These are phyloP conservation scores for Diaporthe caulivora DNA, from an alignment of 2,329 filamentous ascomycete species.

Conservation along the genomic window DNA sequence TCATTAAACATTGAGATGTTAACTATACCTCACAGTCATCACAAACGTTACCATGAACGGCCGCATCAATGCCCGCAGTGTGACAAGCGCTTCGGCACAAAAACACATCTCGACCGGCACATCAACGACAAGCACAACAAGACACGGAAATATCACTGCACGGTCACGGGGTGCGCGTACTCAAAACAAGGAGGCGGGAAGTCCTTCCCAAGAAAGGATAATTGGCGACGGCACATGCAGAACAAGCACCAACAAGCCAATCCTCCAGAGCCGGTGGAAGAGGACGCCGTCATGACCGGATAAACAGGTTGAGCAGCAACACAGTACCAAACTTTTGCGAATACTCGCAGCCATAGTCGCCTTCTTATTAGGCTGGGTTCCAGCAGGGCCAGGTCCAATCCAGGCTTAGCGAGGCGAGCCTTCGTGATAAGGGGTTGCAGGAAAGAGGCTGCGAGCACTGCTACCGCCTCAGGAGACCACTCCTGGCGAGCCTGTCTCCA, in stretches of 20 bases:
- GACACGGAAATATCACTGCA: constrained; percentile 71
- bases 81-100: constrained; percentile 70
- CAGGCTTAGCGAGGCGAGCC: background rate
- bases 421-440: background rate
- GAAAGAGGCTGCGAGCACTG: background rate
- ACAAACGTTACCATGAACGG: constrained; percentile 72
- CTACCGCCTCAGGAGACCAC: background rate
- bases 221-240: constrained; percentile 73
- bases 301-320: background rate
- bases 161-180: constrained; percentile 65
- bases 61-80: constrained; percentile 62
- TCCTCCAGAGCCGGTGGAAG: constrained; percentile 57
- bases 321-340: background rate
- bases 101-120: constrained; percentile 72
- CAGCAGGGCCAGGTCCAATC: background rate
- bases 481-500: background rate
- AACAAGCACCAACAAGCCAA: constrained; percentile 66
- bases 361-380: background rate
- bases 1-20: constrained; percentile 31
- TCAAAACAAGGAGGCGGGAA: constrained; percentile 66
- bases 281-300: constrained; percentile 49
- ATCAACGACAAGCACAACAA: constrained; percentile 73
- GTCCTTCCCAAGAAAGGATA: constrained; percentile 72
- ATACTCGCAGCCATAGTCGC: background rate
- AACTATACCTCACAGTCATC: constrained; percentile 58